Evolutionary conservation across 495 filamentous ascomycete species (phyloP).

Genomic region (Aspergillus diversus): DNA sequence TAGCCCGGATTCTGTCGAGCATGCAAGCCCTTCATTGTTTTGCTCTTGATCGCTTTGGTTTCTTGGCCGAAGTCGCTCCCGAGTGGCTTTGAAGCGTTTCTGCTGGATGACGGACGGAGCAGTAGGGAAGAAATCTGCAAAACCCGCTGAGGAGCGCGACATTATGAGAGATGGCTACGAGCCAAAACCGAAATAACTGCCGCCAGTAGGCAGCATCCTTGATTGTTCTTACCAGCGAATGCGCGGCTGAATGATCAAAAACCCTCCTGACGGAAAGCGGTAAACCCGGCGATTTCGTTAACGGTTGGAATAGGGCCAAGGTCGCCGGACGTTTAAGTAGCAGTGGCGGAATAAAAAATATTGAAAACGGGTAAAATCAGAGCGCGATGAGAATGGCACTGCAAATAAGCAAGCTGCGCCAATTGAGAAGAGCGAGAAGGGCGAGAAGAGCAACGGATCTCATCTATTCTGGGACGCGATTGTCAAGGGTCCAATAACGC

Average conservation of each 20-base stretch:
- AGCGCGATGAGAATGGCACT: slow-evolving; percentile 1
- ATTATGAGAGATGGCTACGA: slow-evolving; percentile 59
- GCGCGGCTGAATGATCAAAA: slow-evolving; percentile 31
- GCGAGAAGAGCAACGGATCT: slow-evolving; percentile 11
- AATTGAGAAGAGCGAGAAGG: slow-evolving; percentile 9
- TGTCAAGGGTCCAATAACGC: slow-evolving; percentile 10
- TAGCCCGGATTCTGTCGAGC: slow-evolving; percentile 9
- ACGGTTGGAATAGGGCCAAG: slow-evolving; percentile 3
- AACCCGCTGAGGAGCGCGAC: slow-evolving; percentile 82
- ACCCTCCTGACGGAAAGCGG: slow-evolving; percentile 28
- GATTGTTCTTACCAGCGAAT: slow-evolving; percentile 28
- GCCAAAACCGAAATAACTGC: slow-evolving; percentile 39
- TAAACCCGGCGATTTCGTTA: slow-evolving; percentile 10
- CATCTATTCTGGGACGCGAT: slow-evolving; percentile 22
- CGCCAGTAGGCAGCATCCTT: slow-evolving; percentile 50
- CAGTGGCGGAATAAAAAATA: slow-evolving; percentile 4
- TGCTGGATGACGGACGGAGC: slow-evolving; percentile 71
- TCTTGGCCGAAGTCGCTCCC: slow-evolving; percentile 45
- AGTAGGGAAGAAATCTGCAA: slow-evolving; percentile 88
- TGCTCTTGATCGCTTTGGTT: slow-evolving; percentile 31
- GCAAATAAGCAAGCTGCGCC: slow-evolving; percentile 2
- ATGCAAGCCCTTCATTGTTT: slow-evolving; percentile 15
- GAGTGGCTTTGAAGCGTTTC: slow-evolving; percentile 49
- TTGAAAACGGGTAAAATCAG: not conserved
- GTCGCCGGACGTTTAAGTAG: not conserved